phyloP scores from a whole-genome alignment of 495 filamentous ascomycete genomes.

The Staphylotrichum longicolle region DNA sequence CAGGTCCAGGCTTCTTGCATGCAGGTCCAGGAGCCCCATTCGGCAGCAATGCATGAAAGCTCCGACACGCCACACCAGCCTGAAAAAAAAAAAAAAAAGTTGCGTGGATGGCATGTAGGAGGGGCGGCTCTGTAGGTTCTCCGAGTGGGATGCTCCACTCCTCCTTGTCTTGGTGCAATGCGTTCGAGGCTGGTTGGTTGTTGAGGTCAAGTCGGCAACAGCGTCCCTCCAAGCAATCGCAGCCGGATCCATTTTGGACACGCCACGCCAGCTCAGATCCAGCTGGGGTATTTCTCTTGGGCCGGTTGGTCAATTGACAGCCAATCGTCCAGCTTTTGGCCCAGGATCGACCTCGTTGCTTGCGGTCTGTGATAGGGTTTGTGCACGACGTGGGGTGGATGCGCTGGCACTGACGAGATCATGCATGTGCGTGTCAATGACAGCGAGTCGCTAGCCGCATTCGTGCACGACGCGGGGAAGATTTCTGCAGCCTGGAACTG shows the following conservation, averaged over 20 bases:
- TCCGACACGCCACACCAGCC: neutral
- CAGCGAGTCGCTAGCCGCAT: neutral
- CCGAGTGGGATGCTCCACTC: neutral
- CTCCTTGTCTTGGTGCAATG: slow-evolving; percentile 19
- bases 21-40: slow-evolving; percentile 5
- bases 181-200: slow-evolving; percentile 22
- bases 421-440: neutral
- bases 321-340: slow-evolving; percentile 18
- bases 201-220: slow-evolving; percentile 13
- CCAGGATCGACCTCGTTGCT: slow-evolving; percentile 12
- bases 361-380: slow-evolving; percentile 13
- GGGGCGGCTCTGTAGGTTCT: no score
- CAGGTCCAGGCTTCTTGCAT: neutral
- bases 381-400: slow-evolving; percentile 18
- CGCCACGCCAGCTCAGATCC: slow-evolving; percentile 22
- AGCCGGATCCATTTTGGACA: slow-evolving; percentile 11
- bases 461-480: neutral
- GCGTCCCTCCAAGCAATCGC: slow-evolving; percentile 1
- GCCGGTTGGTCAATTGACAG: slow-evolving; percentile 16
- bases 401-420: slow-evolving; percentile 26
- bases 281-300: neutral
- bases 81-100: no score
- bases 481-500: neutral
- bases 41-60: neutral
- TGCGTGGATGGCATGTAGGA: no score